A percentile compares a stretch with the other conserved stretches of the same genome.
Conservation (phyloP, 192 early-diverging fungal species). For the Backusella tuberculispora region DNA sequence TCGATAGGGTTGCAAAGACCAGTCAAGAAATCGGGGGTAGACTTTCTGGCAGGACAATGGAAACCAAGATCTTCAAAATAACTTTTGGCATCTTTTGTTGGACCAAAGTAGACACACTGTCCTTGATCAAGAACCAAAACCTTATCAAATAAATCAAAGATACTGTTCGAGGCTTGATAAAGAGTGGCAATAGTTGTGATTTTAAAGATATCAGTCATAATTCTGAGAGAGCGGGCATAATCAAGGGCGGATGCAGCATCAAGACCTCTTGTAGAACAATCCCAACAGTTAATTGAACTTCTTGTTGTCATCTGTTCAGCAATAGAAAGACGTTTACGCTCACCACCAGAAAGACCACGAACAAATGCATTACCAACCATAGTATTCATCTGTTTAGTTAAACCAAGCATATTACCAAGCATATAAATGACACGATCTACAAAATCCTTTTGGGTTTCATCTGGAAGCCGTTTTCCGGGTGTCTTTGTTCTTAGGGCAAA, state of each 20-base stretch:
- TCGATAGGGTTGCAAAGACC: constrained; percentile 67
- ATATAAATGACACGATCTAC: constrained; percentile 50
- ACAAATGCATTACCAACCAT: constrained; percentile 75
- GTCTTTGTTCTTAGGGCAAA: constrained; percentile 78
- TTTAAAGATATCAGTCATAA: constrained; percentile 69
- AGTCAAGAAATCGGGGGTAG: constrained; percentile 73
- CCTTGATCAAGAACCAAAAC: constrained; percentile 69
- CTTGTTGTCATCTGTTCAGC: constrained; percentile 74
- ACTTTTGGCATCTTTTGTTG: constrained; percentile 53
- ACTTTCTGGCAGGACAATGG: constrained; percentile 66
- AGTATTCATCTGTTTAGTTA: constrained; percentile 68
- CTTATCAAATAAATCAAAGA: constrained; percentile 75
- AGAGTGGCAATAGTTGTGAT: constrained; percentile 62
- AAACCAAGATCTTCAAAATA: constrained; percentile 71
- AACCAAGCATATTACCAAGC: constrained; percentile 53
- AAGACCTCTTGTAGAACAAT: constrained; percentile 69
- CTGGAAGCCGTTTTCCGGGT: constrained; percentile 54
- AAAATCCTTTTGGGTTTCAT: constrained; percentile 53
- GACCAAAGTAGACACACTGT: constrained; percentile 73
- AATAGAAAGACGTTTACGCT: constrained; percentile 78
- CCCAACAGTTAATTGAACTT: constrained; percentile 61
- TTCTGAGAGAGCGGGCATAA: constrained; percentile 74
- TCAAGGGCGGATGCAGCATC: constrained; percentile 84
- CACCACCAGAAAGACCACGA: constrained; percentile 80
- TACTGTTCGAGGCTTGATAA: constrained; percentile 77